These are phyloP conservation scores for Periglandula ipomoeae DNA, from an alignment of 2,329 filamentous ascomycete species.

Conservation along the genomic window DNA sequence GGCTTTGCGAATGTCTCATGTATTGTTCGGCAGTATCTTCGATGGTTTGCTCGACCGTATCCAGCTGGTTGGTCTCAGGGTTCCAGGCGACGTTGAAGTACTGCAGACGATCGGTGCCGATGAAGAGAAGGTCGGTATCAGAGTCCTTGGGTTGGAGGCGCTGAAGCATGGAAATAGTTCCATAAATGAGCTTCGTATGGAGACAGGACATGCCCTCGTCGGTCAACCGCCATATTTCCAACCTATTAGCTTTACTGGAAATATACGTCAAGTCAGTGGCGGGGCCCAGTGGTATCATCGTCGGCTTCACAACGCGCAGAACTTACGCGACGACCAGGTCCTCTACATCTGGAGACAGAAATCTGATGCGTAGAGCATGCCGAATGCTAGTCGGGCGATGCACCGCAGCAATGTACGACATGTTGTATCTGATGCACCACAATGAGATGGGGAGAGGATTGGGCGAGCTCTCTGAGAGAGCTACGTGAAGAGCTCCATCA, in stretches of 20 bases:
- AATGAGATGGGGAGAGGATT: not conserved
- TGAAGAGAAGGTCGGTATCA: constrained; percentile 74
- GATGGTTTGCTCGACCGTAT: constrained; percentile 42
- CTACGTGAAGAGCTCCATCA: constrained; percentile 18
- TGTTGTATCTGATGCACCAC: constrained; percentile 27
- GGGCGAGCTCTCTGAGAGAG: constrained; percentile 15
- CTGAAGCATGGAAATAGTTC: constrained; percentile 77
- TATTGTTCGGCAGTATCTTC: constrained; percentile 47
- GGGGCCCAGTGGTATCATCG: not conserved
- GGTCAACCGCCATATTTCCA: constrained; percentile 71
- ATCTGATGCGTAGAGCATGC: constrained; percentile 73
- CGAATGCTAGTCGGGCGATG: constrained; percentile 86
- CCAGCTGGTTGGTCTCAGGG: constrained; percentile 37
- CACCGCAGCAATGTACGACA: constrained; percentile 93
- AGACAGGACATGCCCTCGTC: constrained; percentile 56
- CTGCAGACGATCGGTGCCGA: constrained; percentile 81
- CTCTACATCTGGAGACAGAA: constrained; percentile 66
- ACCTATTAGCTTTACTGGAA: constrained; percentile 67
- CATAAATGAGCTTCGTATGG: constrained; percentile 67
- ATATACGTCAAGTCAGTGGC: constrained; percentile 3
- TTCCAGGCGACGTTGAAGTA: constrained; percentile 92
- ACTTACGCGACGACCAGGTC: constrained; percentile 81
- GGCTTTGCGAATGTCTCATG: constrained; percentile 70
- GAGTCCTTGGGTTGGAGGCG: constrained; percentile 67
- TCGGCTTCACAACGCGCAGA: not conserved